Percentiles rank a stretch among this genome's conserved stretches.
phyloP scores from a whole-genome alignment of 169 alveolate genomes.

The Theileria sp. region DNA sequence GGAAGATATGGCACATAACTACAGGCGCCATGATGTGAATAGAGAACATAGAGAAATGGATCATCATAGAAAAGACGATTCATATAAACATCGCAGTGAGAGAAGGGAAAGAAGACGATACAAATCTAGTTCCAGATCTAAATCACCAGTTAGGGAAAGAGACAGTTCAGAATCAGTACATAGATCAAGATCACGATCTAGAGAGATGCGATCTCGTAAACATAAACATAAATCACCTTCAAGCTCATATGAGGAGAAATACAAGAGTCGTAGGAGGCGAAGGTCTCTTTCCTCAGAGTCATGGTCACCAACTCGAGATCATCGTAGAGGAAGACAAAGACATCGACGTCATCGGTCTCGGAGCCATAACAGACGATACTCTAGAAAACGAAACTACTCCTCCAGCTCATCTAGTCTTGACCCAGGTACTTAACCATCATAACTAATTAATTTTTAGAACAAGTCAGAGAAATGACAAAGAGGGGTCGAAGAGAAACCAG shows the following conservation, averaged over 20 bases:
- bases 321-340: background rate
- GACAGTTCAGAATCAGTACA: background rate
- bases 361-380: constrained; percentile 1
- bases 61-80: background rate
- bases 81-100: constrained; percentile 5
- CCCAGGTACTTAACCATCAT: constrained; percentile 15
- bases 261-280: constrained; percentile 3
- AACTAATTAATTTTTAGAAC: background rate
- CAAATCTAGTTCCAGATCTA: constrained; percentile 15
- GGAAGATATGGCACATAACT: background rate
- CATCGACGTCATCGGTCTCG: background rate
- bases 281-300: constrained; percentile 8
- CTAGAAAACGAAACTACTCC: background rate
- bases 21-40: background rate
- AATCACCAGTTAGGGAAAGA: background rate
- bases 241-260: constrained; percentile 19
- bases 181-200: background rate
- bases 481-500: background rate
- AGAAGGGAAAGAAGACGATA: constrained; percentile 2
- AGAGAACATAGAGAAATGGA: background rate
- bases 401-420: constrained; percentile 7
- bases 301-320: background rate
- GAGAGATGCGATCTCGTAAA: background rate
- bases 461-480: background rate
- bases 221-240: constrained; percentile 8